Evolutionary conservation across 768 basidiomycete species (phyloP).

Genomic region (Boletus sp.): DNA sequence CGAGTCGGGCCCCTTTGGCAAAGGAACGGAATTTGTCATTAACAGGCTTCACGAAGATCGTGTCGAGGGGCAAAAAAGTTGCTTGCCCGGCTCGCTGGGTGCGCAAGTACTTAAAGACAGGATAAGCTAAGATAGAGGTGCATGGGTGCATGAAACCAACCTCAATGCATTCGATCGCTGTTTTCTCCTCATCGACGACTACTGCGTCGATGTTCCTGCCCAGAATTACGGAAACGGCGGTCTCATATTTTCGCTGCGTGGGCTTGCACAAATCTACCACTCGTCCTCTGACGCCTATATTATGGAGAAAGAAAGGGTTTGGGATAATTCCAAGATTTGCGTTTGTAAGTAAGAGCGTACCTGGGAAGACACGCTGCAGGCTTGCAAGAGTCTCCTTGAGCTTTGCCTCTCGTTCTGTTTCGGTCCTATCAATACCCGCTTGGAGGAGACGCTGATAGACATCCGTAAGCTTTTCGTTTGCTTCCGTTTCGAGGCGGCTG

Average conservation of each 20-base stretch:
- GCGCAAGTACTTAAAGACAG: conserved; percentile 73
- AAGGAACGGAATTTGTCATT: conserved; percentile 94
- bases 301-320: background rate
- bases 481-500: conserved; percentile 87
- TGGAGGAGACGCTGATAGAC: conserved; percentile 82
- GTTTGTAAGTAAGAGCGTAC: conserved; percentile 32
- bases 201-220: conserved; percentile 95
- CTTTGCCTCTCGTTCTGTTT: conserved; percentile 78
- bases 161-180: conserved; percentile 96
- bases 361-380: conserved; percentile 88
- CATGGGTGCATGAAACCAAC: conserved; percentile 36
- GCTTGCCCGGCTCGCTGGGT: conserved; percentile 94
- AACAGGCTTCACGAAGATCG: conserved; percentile 89
- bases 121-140: background rate
- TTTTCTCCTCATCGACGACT: conserved; percentile 95
- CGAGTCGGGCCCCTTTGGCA: conserved; percentile 81
- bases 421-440: conserved; percentile 84
- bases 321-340: background rate
- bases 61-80: conserved; percentile 98
- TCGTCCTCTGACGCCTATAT: conserved; percentile 82
- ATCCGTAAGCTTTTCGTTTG: conserved; percentile 85
- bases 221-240: conserved; percentile 85
- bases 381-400: conserved; percentile 83
- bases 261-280: conserved; percentile 95
- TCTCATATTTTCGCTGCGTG: conserved; percentile 86